phyloP scores from a whole-genome alignment of 176 grass and related monocot species.

The Typha latifolia region DNA sequence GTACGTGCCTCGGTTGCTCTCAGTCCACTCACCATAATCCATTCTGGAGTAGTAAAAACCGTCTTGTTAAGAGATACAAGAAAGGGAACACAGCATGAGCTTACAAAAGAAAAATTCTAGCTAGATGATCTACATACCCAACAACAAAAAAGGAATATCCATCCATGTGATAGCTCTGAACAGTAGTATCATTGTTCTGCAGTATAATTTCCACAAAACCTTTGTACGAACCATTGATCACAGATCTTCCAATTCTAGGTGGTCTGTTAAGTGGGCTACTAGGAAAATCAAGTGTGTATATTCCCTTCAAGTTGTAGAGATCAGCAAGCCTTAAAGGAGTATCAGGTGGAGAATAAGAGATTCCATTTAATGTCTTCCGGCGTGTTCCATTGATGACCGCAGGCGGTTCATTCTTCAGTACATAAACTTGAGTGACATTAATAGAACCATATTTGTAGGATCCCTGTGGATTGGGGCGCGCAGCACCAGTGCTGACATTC shows the following conservation, averaged over 20 bases:
- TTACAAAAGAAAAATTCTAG: not conserved
- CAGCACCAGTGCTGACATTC: slow-evolving; percentile 71
- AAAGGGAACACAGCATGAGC: not conserved
- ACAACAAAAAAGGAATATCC: slow-evolving; percentile 93
- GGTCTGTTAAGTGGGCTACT: slow-evolving; percentile 33
- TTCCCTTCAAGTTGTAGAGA: slow-evolving; percentile 37
- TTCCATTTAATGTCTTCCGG: slow-evolving; percentile 52
- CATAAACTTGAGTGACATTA: slow-evolving; percentile 61
- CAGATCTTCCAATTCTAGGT: slow-evolving; percentile 44
- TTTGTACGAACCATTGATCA: slow-evolving; percentile 64
- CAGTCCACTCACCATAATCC: slow-evolving; percentile 79
- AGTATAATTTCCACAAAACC: slow-evolving; percentile 93
- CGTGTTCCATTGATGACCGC: slow-evolving; percentile 41
- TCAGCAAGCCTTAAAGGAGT: slow-evolving; percentile 83
- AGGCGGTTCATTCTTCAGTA: slow-evolving; percentile 45
- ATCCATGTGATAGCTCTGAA: slow-evolving; percentile 86
- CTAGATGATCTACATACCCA: slow-evolving; percentile 40
- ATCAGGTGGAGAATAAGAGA: slow-evolving; percentile 62
- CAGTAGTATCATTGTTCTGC: slow-evolving; percentile 76
- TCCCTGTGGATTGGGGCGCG: slow-evolving; percentile 79
- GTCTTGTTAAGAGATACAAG: slow-evolving; percentile 1
- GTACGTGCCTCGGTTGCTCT: slow-evolving; percentile 43
- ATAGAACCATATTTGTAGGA: slow-evolving; percentile 76
- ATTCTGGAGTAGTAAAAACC: slow-evolving; percentile 42
- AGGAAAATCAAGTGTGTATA: slow-evolving; percentile 73